Evolutionary conservation across 208 protist species (phyloP).

Genomic region (Leishmania aethiopica): DNA sequence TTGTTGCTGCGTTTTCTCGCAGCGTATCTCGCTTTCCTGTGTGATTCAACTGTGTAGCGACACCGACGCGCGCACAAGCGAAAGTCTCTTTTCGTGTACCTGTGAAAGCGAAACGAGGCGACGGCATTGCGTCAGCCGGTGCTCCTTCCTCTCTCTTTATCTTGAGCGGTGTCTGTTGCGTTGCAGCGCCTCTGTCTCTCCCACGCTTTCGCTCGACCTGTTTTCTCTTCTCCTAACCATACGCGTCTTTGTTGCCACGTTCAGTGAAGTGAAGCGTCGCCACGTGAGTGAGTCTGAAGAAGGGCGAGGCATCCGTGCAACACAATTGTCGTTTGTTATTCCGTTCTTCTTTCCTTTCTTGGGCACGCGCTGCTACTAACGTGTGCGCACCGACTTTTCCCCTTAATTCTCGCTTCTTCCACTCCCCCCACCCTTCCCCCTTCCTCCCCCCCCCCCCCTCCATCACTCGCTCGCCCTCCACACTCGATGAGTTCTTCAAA

Average conservation of each 20-base stretch:
- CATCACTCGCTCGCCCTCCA: background rate
- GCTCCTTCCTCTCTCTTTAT: background rate
- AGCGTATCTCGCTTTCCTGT: background rate
- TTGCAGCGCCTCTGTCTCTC: background rate
- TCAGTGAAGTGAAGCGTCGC: conserved; percentile 6
- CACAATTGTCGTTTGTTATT: background rate
- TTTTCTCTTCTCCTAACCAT: conserved; percentile 10
- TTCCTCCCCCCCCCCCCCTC: no score
- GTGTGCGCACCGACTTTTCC: background rate
- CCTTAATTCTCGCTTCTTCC: background rate
- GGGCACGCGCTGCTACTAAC: background rate
- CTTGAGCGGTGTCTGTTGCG: background rate
- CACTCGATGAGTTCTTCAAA: conserved; percentile 6
- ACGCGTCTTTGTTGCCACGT: background rate
- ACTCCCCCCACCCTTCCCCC: no score
- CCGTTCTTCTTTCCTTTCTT: background rate
- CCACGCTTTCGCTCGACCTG: background rate
- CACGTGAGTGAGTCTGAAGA: background rate
- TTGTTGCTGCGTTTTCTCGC: background rate
- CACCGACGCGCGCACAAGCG: background rate
- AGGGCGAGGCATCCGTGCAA: background rate
- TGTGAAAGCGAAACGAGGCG: background rate
- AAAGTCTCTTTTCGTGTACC: background rate
- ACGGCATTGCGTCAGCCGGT: background rate
- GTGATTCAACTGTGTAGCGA: background rate